Percentiles rank a stretch among this genome's conserved stretches.
These are phyloP conservation scores for Boletellus sp. DNA, from an alignment of 1,284 basidiomycete genomes.

Conservation along the genomic window DNA sequence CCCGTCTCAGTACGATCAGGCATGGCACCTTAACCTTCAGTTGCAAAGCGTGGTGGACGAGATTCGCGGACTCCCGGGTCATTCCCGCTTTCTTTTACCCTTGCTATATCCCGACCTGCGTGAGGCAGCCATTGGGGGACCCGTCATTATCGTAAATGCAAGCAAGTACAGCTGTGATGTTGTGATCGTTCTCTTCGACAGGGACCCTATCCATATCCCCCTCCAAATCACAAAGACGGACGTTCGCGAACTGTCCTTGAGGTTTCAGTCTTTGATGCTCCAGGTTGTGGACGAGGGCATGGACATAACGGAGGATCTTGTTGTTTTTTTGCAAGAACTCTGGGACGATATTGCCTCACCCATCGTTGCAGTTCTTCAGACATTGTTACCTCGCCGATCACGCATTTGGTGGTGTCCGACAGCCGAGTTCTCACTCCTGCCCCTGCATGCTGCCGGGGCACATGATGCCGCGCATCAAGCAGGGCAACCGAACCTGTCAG, in stretches of 20 bases:
- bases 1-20: not conserved
- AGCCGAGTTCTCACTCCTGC: constrained; percentile 21
- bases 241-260: not conserved
- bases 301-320: not conserved
- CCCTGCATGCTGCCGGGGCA: constrained; percentile 24
- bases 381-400: constrained; percentile 11
- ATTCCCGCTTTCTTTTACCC: not conserved
- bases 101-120: not conserved
- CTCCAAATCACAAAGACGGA: constrained; percentile 1
- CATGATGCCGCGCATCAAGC: constrained; percentile 18
- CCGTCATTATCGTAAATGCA: constrained; percentile 25
- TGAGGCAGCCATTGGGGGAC: constrained; percentile 25
- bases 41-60: not conserved
- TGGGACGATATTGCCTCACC: constrained; percentile 27
- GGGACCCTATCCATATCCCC: constrained; percentile 10
- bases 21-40: not conserved
- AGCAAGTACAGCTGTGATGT: constrained; percentile 7
- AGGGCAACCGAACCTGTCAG: constrained; percentile 14
- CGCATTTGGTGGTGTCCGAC: constrained; percentile 42
- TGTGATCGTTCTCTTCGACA: constrained; percentile 15
- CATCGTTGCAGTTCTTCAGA: constrained; percentile 17
- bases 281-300: not conserved
- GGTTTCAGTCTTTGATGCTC: not conserved
- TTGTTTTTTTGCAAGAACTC: constrained; percentile 18
- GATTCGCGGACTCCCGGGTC: not conserved